Base-by-base conservation (phyloP, 495 filamentous ascomycete genomes). In the Penicillium maclennaniae region DNA sequence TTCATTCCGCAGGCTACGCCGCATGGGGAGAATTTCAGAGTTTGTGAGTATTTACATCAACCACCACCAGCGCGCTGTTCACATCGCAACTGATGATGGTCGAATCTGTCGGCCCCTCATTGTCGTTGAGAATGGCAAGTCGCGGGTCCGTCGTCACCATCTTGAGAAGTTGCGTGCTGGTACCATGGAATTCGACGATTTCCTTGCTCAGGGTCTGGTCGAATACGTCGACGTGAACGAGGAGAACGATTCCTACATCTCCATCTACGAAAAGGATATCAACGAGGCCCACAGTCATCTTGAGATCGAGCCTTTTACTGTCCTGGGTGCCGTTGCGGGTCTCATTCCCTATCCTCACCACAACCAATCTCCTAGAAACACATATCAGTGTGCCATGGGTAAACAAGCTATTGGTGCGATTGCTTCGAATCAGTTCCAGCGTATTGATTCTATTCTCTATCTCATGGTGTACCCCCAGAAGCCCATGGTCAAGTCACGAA, bases 311-410 rank as follows among this genome's bases (percentile, higher is more conserved):
- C 93, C 93, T 1, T 97, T 97, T 68, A 97, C 95, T 1, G 87
- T 97, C 40, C 84, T 99, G 27, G 93, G 93, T n/a, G 95, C 93
- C 23, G 95, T 97, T 31, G 93, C 93, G 36, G 92, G 93, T 37
- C 77, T 99, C 19, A 97, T 99, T 61, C 93, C 93, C 4, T 99
- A 97, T 64, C 93, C 93, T 10, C 95, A 99, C 72, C 93, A 99
- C 76, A 99, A 99, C 69, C 93, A 99, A 69, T 99, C 93, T 4
- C 93, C 93, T 8, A 85, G 93, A 74, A 99, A 99, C 67, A 99
- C 93, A 7, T 99, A 99, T 65, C 93, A 98, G 74, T 97, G 95
- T 69, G 93, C 93, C 70, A 99, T 99, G 93, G 93, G 93, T 78
- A 99, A 99, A 72, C 93, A 99, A 87, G 93, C 93, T 16, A 97